Percentiles rank a stretch among this genome's conserved stretches.
These are phyloP conservation scores for Phyllosticta ampelicida DNA, from an alignment of 2,329 filamentous ascomycete species.

Conservation along the genomic window DNA sequence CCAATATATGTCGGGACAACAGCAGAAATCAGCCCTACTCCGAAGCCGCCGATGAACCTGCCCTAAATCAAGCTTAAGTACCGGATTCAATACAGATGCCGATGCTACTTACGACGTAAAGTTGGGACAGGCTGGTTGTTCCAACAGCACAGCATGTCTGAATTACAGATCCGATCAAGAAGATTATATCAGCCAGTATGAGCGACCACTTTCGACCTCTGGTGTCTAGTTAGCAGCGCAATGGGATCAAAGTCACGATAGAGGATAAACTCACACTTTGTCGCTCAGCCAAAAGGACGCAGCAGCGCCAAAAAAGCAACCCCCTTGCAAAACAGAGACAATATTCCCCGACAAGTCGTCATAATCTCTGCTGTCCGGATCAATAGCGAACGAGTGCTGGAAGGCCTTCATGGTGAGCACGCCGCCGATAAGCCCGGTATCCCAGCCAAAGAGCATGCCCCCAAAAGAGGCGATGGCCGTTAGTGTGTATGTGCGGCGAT, in stretches of 20 bases:
- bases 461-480: constrained; percentile 34
- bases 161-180: constrained; percentile 31
- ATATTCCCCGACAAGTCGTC: constrained; percentile 34
- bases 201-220: constrained; percentile 30
- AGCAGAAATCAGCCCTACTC: constrained; percentile 32
- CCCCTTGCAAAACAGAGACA: constrained; percentile 34
- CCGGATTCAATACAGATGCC: too few relatives aligned
- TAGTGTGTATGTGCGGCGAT: constrained; percentile 31
- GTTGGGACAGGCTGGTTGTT: constrained; percentile 25
- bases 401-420: constrained; percentile 35
- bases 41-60: constrained; percentile 34
- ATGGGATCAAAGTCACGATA: background rate
- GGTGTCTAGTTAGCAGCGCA: background rate
- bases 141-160: constrained; percentile 30
- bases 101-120: constrained; percentile 21
- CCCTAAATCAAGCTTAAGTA: constrained; percentile 13
- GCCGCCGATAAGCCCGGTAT: constrained; percentile 23
- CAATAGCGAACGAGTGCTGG: constrained; percentile 31
- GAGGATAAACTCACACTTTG: constrained; percentile 19
- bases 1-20: constrained; percentile 36
- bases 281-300: constrained; percentile 33
- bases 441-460: constrained; percentile 23
- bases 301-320: constrained; percentile 36
- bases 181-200: constrained; percentile 33
- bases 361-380: constrained; percentile 23